These are phyloP conservation scores for Trypanosoma caninum DNA, from an alignment of 208 protist species.

Conservation along the genomic window DNA sequence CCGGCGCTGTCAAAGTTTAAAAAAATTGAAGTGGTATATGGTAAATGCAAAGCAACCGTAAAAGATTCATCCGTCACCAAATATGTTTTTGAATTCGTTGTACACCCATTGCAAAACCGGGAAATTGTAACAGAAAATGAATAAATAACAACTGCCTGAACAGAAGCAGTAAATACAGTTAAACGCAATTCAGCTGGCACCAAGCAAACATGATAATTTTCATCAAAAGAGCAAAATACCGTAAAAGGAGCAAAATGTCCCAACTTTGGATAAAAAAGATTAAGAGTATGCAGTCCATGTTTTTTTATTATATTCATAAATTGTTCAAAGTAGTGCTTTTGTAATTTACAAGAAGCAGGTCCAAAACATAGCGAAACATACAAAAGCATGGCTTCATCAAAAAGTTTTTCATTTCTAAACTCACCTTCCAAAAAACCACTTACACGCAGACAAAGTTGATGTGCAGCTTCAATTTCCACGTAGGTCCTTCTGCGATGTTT, in stretches of 20 bases:
- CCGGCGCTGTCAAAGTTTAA: constrained; percentile 35
- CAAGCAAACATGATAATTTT: constrained; percentile 9
- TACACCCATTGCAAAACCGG: not conserved
- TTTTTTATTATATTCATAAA: constrained; percentile 8
- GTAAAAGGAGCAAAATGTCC: constrained; percentile 26
- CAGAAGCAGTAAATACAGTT: constrained; percentile 15
- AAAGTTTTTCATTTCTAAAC: not conserved
- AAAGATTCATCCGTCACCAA: not conserved
- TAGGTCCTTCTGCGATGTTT: constrained; percentile 8
- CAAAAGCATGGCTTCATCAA: constrained; percentile 12
- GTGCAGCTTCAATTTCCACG: constrained; percentile 4
- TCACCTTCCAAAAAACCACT: not conserved
- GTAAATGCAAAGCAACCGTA: not conserved
- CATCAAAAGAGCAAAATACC: constrained; percentile 20
- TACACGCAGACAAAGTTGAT: constrained; percentile 16
- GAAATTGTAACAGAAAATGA: constrained; percentile 15
- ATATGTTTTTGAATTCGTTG: not conserved
- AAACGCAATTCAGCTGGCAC: constrained; percentile 3
- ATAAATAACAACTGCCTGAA: constrained; percentile 14
- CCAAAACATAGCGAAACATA: constrained; percentile 25
- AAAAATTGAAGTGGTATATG: not conserved
- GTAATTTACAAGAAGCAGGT: not conserved
- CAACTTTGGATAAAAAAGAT: constrained; percentile 16
- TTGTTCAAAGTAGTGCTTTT: constrained; percentile 5
- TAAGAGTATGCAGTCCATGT: not conserved